Evolutionary conservation across 352 stramenopile genomes (phyloP).

Genomic region (Globisporangium emineosum): DNA sequence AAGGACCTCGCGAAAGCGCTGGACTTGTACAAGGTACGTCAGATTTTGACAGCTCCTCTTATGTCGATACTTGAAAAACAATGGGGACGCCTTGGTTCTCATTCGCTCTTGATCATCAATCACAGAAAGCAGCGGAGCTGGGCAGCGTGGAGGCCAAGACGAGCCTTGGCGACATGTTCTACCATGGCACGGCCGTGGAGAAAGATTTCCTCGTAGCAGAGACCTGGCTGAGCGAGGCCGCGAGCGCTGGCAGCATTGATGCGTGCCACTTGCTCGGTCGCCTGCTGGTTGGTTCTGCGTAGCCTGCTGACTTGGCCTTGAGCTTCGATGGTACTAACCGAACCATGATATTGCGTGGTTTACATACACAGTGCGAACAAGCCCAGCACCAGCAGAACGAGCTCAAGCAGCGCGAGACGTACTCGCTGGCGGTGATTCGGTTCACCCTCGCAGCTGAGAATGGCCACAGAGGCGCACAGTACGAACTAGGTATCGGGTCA

Average conservation of each 20-base stretch:
- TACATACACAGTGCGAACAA: conserved; percentile 43
- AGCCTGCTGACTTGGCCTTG: background rate
- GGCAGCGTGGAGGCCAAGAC: conserved; percentile 42
- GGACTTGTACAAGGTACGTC: conserved; percentile 49
- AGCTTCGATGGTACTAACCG: background rate
- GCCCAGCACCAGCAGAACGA: conserved; percentile 33
- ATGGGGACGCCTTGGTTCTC: background rate
- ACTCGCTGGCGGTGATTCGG: conserved; percentile 34
- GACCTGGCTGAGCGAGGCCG: conserved; percentile 48
- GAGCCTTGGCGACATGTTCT: conserved; percentile 65
- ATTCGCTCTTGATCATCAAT: background rate
- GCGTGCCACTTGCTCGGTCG: conserved; percentile 46
- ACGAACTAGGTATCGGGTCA: conserved; percentile 37
- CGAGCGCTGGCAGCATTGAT: conserved; percentile 36
- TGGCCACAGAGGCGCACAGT: conserved; percentile 55
- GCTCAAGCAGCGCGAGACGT: conserved; percentile 31
- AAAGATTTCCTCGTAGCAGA: conserved; percentile 52
- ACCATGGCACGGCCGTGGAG: conserved; percentile 39
- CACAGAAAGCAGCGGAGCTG: conserved; percentile 50
- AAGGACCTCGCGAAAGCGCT: conserved; percentile 40
- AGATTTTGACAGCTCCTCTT: background rate
- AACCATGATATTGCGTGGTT: background rate
- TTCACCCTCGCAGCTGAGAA: conserved; percentile 52
- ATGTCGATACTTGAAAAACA: background rate
- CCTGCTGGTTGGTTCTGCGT: conserved; percentile 38